phyloP scores from a whole-genome alignment of 768 basidiomycete genomes.

The Suillus bovinus region DNA sequence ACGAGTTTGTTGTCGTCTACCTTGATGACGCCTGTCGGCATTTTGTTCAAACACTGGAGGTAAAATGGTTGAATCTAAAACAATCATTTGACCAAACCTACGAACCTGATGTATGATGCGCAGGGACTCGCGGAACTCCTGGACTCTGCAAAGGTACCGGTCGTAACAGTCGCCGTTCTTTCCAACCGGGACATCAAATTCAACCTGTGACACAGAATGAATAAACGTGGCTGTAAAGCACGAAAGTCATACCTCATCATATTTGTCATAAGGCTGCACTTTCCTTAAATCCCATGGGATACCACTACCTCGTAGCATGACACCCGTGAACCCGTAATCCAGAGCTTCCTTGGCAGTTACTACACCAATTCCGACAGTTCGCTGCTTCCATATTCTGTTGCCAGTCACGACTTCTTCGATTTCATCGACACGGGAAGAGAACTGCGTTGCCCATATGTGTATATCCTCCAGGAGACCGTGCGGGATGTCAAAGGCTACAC shows the following conservation, averaged over 20 bases:
- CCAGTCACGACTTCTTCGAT: conserved; percentile 97
- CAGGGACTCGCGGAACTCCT: conserved; percentile 96
- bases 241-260: conserved; percentile 68
- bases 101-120: conserved; percentile 79
- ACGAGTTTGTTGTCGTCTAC: conserved; percentile 98
- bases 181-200: conserved; percentile 97
- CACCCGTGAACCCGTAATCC: conserved; percentile 92
- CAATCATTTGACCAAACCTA: conserved; percentile 1
- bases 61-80: not conserved
- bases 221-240: not conserved
- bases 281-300: conserved; percentile 95
- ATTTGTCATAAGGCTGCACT: conserved; percentile 92
- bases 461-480: conserved; percentile 99
- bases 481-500: conserved; percentile 96
- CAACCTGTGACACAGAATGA: conserved; percentile 56
- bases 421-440: conserved; percentile 87
- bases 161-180: conserved; percentile 98
- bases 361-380: conserved; percentile 86
- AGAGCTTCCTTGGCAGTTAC: conserved; percentile 93
- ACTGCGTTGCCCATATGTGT: conserved; percentile 97
- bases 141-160: conserved; percentile 95
- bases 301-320: conserved; percentile 95
- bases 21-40: conserved; percentile 89
- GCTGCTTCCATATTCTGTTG: conserved; percentile 97
- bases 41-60: conserved; percentile 92